Base-by-base conservation (phyloP, 2,329 filamentous ascomycete species). In the Hortaea sp. region DNA sequence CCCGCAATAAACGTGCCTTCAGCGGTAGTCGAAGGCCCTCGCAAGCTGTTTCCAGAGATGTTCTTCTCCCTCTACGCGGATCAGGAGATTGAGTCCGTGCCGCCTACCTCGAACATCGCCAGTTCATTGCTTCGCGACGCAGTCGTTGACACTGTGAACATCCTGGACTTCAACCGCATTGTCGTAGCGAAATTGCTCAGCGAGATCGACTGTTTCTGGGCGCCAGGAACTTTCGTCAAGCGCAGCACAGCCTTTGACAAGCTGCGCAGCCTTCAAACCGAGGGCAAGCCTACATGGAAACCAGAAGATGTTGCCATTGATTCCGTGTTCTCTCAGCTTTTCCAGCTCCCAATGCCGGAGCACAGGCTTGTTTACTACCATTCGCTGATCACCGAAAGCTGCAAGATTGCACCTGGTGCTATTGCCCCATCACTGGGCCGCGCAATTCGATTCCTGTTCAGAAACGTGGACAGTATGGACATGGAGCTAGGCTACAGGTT, bases 291-390 rank as follows among this genome's bases (percentile, higher is more conserved):
- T 10, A 89, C 87, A 0, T 98, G 92, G 90, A 98, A 98, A 67
- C 88, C 92, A 0, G 92, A 98, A 69, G 92, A 98, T 67, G 85
- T 97, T 48, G 86, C 85, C 3, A 88, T 98, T n/a, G 92, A 98
- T 65, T 88, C 90, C 5, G 88, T 97, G 47, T 98, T 98, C 66
- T 94, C 89, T 1, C 90, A 97, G 66, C 75, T 98, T 38, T 86
- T 95, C 62, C 85, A 88, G 64, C 76, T 98, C 34, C 92, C 92
- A 4, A 76, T 74, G 3, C 81, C 92, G 0, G 88, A 95, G 66
- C 88, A 95, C 69, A 95, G 95, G 67, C 75, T 95, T 1, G 87
- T 98, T 7, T 98, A 95, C 68, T 98, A 95, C 65, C 92, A 98
- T 66, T 85, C 89, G 0, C 81, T 97, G 2, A 79, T 98, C 42